Base-by-base conservation (phyloP, 805 yeast genomes). In the Yarrowia bubula region DNA sequence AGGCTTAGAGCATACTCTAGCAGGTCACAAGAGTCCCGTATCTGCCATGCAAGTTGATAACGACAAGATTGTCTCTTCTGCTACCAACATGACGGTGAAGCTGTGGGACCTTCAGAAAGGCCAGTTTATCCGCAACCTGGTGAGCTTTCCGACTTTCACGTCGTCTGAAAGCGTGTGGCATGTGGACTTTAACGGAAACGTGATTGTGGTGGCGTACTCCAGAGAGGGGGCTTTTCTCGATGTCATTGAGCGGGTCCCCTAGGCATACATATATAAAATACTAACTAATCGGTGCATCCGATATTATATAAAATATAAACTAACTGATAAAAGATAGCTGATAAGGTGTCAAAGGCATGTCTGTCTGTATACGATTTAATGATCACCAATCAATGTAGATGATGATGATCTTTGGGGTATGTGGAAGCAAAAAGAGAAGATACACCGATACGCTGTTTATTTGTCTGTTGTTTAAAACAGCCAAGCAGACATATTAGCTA, bases 101-200 rank as follows among this genome's bases (percentile, higher is more conserved):
- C 91, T 93, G 47, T 93, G 98, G 98, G 96, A 91, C 77, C 86
- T 96, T 2, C 83, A 87, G 42, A 88, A 96, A 31, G 98, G 98
- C 72, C 83, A 66, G 44, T 67, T 71, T 44, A 31, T 73, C 8
- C 61, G 72, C n/a, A 72, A 73, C 33, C 65, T 74, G 17, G 65
- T 51, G 33, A 51, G 43, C 58, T 37, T 38, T 14, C 58, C 58
- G 22, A 37, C 42, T 1, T 13, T 6, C 35, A 37, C 35, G 35
- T 14, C 43, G 10, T 14, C 43, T 14, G 58, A 51, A 33, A 51
- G 58, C 22, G 58, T 51, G 22, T 51, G 58, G 58, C 58, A 51
- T 51, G 58, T 51, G 33, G 58, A 51, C 18, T 51, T 51, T 43
- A 51, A 38, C 17, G 58, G 58, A n/a, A 51, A 51, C 43, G 58